Evolutionary conservation across 495 filamentous ascomycete species (phyloP).

Genomic region (Hyaloscypha finlandica): DNA sequence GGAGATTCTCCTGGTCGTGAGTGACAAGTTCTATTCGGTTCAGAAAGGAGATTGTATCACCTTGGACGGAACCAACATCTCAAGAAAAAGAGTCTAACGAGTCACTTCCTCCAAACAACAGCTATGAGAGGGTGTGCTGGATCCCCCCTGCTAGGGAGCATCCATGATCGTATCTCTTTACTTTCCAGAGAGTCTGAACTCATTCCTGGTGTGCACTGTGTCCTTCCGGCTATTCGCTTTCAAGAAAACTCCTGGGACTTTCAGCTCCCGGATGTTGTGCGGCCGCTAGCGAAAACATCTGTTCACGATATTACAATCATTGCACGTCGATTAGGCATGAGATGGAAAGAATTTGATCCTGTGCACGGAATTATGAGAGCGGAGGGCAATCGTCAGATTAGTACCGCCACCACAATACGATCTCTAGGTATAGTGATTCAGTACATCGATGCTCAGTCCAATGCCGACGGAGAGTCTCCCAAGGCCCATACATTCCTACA

Average conservation of each 20-base stretch:
- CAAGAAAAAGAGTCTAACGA: neutral
- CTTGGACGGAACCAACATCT: neutral
- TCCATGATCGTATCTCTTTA: too few species aligned
- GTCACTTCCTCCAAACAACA: neutral
- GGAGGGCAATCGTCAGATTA: slow-evolving; percentile 10
- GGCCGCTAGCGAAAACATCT: slow-evolving; percentile 1
- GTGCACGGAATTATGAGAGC: neutral
- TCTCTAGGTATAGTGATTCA: slow-evolving; percentile 9
- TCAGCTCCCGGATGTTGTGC: slow-evolving; percentile 9
- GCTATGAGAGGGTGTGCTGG: slow-evolving; percentile 16
- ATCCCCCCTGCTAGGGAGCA: slow-evolving; percentile 3
- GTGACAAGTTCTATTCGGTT: neutral
- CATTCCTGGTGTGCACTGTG: too few species aligned
- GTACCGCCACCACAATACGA: neutral
- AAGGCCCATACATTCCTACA: neutral
- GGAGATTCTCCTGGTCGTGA: neutral
- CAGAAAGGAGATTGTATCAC: neutral
- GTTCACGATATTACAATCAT: neutral
- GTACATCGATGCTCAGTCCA: neutral
- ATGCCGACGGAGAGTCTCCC: too few species aligned
- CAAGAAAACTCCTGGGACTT: slow-evolving; percentile 19
- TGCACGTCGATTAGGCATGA: neutral
- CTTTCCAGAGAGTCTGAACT: too few species aligned
- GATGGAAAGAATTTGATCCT: slow-evolving; percentile 12
- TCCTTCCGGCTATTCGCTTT: neutral